Base-by-base conservation (phyloP, 1,139 yeast genomes). In the Suhomyces bribrorum region DNA sequence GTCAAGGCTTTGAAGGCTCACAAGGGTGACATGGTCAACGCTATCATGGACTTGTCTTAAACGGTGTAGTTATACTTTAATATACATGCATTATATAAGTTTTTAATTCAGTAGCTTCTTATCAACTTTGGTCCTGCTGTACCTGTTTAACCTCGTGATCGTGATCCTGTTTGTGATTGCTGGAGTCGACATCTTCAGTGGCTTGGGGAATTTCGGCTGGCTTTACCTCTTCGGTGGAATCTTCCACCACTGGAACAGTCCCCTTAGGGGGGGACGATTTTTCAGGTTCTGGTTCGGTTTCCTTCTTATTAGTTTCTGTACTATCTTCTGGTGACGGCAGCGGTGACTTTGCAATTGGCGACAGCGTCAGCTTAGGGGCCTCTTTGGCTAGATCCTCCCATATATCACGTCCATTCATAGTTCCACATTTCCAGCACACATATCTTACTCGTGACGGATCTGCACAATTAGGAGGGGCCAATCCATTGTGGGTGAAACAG, bases 21-120 rank as follows among this genome's bases (percentile, higher is more conserved):
- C 77, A 79, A 87, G 59, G 89, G 92, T 68, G 97, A 92, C 67
- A 83, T 92, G 73, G 97, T 92, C 65, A 90, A 89, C 64, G 92
- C 97, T 54, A 87, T 90, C 64, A 87, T 90, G 95, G 86, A 87
- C 54, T 77, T 90, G 66, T 81, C 92, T 52, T 69, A 66, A 28
- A 23, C 24, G 26, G 34, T 14, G 23, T 20, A 20, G 23, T 20
- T 20, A 20, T 5, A 20, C 11, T 20, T 20, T 20, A 20, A 20
- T 20, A 20, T 20, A 20, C 23, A 20, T 8, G 23, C 23, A 20
- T 20, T 20, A 20, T 20, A 5, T 20, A 20, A 20, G 23, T 20
- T 20, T 20, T n/a, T 8, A 20, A 4, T 20, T 20, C 11, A 4
- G 23, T 20, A 20, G 8, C 11, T 8, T n/a, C n/a, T n/a, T n/a